Base-by-base conservation (phyloP, 768 basidiomycete species). In the Flagelloscypha sp. region DNA sequence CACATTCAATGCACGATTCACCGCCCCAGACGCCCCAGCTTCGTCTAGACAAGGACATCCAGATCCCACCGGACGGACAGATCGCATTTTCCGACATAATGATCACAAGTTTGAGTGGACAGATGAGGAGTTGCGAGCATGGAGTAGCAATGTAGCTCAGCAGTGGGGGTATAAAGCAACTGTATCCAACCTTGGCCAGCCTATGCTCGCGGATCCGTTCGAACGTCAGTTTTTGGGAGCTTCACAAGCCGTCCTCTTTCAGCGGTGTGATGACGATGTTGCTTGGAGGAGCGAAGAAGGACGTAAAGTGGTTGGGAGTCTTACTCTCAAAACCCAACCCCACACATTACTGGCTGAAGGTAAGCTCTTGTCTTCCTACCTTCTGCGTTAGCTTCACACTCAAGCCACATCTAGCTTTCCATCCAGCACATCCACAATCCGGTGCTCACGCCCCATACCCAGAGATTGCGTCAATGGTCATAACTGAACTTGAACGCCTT, bases 71-170 rank as follows among this genome's bases (percentile, higher is more conserved):
- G 62, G 67, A 10, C 72, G 83, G 12, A 90, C 86, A 0, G 50
- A 69, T 30, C 73, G 88, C 1, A 55, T 83, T 19, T 92, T 90
- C 61, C 68, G 89, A 15, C 86, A 93, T 50, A 40, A 57, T 16
- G 89, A 92, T 45, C 89, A 94, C 56, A 83, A 89, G 46, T 88
- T 92, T 43, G 89, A 94, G 54, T 93, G 84, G 83, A 90, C 86
- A 0, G 51, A 57, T 0, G 72, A 74, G 2, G 89, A 93, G 48
- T 94, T 88, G 50, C 47, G 51, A 13, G 46, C 44, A 11, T 84
- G 80, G 75, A 88, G 86, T 48, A 43, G 56, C 8, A 50, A 48
- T 0, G 61, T 58, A 2, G 84, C 81, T 0, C 50, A 48, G 4
- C 66, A 73, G 31, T 90, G 83, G 82, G 84, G 83, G 0, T 90